phyloP scores from a whole-genome alignment of 768 basidiomycete genomes.

The Suillus paluster region DNA sequence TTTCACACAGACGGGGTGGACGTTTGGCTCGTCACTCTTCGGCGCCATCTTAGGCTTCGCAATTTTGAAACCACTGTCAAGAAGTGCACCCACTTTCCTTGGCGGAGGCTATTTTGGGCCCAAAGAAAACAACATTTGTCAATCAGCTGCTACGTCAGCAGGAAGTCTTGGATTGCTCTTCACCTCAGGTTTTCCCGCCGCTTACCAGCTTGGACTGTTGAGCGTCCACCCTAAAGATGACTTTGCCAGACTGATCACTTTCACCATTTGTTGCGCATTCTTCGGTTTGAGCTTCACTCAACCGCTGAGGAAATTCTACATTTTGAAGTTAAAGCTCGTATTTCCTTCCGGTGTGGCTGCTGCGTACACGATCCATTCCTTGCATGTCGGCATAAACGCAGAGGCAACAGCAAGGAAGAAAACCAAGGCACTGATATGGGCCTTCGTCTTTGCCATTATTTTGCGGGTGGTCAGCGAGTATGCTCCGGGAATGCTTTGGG shows the following conservation, averaged over 20 bases:
- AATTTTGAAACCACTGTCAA: slow-evolving; percentile 61
- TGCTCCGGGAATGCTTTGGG: slow-evolving; percentile 58
- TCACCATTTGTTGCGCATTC: slow-evolving; percentile 55
- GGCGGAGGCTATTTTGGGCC: slow-evolving; percentile 60
- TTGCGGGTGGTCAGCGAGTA: slow-evolving; percentile 60
- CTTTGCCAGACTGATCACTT: slow-evolving; percentile 55
- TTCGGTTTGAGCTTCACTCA: slow-evolving; percentile 68
- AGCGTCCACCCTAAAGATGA: slow-evolving; percentile 52
- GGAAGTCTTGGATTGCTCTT: slow-evolving; percentile 62
- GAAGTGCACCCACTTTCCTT: slow-evolving; percentile 47
- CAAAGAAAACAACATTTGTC: slow-evolving; percentile 51
- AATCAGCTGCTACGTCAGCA: slow-evolving; percentile 39
- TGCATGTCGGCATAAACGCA: slow-evolving; percentile 53
- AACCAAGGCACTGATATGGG: slow-evolving; percentile 49
- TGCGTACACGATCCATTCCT: slow-evolving; percentile 63
- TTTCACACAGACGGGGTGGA: slow-evolving; percentile 52
- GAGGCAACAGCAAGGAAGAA: slow-evolving; percentile 58
- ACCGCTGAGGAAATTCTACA: slow-evolving; percentile 40
- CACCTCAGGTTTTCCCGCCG: slow-evolving; percentile 59
- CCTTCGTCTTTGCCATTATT: slow-evolving; percentile 50
- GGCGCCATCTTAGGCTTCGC: slow-evolving; percentile 46
- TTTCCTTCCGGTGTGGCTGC: slow-evolving; percentile 68
- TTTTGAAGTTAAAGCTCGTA: slow-evolving; percentile 61
- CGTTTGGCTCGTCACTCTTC: slow-evolving; percentile 64
- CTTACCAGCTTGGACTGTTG: slow-evolving; percentile 57